A percentile compares a stretch with the other conserved stretches of the same genome.
Evolutionary conservation across 1,284 basidiomycete genomes (phyloP).

Genomic region (Rhodotorula sp.): DNA sequence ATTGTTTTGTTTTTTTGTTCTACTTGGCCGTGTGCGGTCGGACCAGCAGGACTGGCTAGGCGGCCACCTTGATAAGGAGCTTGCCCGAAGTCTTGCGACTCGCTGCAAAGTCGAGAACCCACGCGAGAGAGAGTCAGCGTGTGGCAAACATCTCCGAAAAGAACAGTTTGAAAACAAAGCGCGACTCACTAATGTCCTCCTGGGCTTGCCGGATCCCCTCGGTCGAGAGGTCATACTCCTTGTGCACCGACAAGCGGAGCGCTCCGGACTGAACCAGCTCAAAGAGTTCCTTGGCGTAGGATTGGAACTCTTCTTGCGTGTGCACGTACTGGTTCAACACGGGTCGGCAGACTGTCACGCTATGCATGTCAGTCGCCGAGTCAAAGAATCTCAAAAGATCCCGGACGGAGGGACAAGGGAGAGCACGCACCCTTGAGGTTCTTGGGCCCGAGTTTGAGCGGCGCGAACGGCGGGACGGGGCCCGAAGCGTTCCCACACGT

Average conservation of each 20-base stretch:
- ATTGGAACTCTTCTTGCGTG: slow-evolving; percentile 67
- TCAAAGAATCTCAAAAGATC: no score
- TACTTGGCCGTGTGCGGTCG: background rate
- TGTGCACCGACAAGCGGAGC: slow-evolving; percentile 68
- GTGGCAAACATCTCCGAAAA: no score
- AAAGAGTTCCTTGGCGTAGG: slow-evolving; percentile 69
- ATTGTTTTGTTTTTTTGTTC: no score
- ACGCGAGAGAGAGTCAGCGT: background rate
- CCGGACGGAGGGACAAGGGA: no score
- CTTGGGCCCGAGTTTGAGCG: slow-evolving; percentile 73
- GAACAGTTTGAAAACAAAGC: no score
- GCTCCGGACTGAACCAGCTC: slow-evolving; percentile 61
- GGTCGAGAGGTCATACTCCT: slow-evolving; percentile 71
- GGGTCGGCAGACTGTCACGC: slow-evolving; percentile 49
- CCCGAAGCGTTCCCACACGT: slow-evolving; percentile 90
- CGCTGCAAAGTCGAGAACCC: slow-evolving; percentile 35
- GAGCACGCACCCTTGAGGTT: slow-evolving; percentile 61
- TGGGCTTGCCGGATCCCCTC: slow-evolving; percentile 78
- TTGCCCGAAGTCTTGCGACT: slow-evolving; percentile 80
- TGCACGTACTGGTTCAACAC: slow-evolving; percentile 56
- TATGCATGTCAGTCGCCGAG: background rate
- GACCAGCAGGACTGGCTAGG: background rate
- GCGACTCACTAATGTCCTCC: slow-evolving; percentile 60
- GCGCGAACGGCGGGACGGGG: slow-evolving; percentile 60
- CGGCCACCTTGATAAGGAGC: slow-evolving; percentile 65